Percentiles rank a stretch among this genome's conserved stretches.
Evolutionary conservation across 2,329 filamentous ascomycete genomes (phyloP).

Genomic region (Xylaria sp.): DNA sequence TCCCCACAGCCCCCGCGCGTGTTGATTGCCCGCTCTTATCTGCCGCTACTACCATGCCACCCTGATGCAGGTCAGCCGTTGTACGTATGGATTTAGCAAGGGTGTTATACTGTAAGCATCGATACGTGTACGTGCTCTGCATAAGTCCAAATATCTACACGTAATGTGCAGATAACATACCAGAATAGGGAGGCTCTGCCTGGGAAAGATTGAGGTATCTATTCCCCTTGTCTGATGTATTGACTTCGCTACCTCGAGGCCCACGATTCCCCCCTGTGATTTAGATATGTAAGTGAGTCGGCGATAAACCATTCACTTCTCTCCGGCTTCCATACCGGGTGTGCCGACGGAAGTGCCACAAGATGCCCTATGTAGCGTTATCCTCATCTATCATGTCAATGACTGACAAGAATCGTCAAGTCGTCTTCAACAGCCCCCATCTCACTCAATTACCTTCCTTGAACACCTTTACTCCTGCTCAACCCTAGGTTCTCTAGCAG

Average conservation of each 20-base stretch:
- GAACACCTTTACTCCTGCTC: not conserved
- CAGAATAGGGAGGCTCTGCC: not conserved
- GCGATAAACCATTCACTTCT: not conserved
- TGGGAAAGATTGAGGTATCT: not conserved
- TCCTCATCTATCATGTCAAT: not conserved
- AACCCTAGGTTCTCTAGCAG: not conserved
- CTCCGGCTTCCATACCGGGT: not conserved
- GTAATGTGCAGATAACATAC: not conserved
- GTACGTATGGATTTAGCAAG: not conserved
- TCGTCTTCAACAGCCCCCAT: not conserved
- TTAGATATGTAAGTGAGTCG: not conserved
- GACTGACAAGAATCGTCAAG: not conserved
- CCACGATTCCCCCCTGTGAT: not conserved
- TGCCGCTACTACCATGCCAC: not conserved
- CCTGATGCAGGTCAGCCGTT: not conserved
- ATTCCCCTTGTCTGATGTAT: not conserved
- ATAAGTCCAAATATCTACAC: not conserved
- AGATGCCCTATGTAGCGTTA: not conserved
- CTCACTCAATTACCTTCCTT: not conserved
- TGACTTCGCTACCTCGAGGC: not conserved
- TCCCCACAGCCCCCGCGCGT: not conserved
- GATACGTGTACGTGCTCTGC: not conserved
- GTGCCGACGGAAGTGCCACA: not conserved
- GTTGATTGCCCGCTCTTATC: not conserved
- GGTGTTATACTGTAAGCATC: not conserved